Conservation (phyloP, 768 basidiomycete species). For the Suillus variegatus region DNA sequence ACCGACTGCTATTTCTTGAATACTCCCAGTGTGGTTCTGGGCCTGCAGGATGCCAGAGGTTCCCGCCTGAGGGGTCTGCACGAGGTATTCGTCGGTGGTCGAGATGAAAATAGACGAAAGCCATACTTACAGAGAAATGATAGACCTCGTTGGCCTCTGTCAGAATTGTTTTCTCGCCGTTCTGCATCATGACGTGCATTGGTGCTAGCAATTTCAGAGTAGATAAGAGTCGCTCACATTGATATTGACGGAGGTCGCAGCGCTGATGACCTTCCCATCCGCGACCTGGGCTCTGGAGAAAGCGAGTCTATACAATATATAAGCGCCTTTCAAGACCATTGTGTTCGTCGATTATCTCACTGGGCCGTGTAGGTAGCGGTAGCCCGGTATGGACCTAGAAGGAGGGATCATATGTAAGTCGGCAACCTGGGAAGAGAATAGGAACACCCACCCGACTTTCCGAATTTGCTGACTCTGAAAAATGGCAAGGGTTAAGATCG, state of each 20-base stretch:
- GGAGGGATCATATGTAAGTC: background rate
- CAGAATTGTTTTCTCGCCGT: background rate
- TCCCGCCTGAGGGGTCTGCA: background rate
- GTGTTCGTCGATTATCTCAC: background rate
- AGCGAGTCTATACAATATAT: background rate
- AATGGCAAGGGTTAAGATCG: background rate
- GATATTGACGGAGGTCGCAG: background rate
- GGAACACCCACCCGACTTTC: background rate
- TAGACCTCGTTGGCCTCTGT: background rate
- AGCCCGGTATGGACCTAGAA: background rate
- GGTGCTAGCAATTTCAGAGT: too few relatives aligned
- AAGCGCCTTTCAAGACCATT: background rate
- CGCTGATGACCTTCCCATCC: background rate
- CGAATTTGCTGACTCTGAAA: background rate
- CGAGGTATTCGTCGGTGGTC: background rate
- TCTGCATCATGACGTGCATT: background rate
- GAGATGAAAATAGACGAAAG: background rate
- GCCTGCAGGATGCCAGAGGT: background rate
- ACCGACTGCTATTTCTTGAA: background rate
- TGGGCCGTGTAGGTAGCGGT: background rate
- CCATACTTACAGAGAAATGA: background rate
- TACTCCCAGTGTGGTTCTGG: background rate
- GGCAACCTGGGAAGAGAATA: too few relatives aligned
- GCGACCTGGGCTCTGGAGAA: background rate
- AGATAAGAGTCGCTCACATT: background rate